Conservation (phyloP, 2,329 filamentous ascomycete genomes). For the Parastagonospora avenae region DNA sequence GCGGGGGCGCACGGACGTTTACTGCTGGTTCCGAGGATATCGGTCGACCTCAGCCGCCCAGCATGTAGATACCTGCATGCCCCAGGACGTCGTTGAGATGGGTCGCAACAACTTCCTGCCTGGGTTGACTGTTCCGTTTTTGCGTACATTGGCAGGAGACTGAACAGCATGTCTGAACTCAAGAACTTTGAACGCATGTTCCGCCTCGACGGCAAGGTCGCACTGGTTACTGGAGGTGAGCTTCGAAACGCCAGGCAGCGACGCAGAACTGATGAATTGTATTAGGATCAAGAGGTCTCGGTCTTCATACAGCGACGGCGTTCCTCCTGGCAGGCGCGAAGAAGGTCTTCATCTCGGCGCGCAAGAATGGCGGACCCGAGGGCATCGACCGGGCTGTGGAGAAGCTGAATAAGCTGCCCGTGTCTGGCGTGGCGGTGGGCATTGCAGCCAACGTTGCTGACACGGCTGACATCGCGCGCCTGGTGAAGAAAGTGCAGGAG, state of each 20-base stretch:
- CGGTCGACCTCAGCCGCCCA: conserved; percentile 28
- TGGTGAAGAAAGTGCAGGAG: conserved; percentile 41
- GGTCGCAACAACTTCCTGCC: neutral
- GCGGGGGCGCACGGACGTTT: conserved; percentile 23
- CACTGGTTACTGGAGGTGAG: conserved; percentile 44
- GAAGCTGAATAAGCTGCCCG: conserved; percentile 46
- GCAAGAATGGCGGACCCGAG: conserved; percentile 45
- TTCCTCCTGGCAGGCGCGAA: conserved; percentile 49
- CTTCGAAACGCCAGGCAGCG: neutral
- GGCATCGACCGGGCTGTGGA: conserved; percentile 48
- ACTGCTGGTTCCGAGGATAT: conserved; percentile 30
- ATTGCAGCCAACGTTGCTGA: conserved; percentile 47
- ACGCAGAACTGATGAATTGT: neutral
- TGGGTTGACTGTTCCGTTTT: neutral
- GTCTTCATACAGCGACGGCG: conserved; percentile 46
- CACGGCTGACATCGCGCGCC: conserved; percentile 40
- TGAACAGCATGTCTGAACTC: conserved; percentile 37
- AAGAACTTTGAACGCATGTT: conserved; percentile 43
- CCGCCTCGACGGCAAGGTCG: conserved; percentile 45
- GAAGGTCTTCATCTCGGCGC: conserved; percentile 47
- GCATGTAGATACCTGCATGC: conserved; percentile 10
- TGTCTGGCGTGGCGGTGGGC: conserved; percentile 40
- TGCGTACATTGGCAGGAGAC: conserved; percentile 3
- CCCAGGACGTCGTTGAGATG: conserved; percentile 17
- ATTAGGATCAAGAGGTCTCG: conserved; percentile 48